phyloP scores from a whole-genome alignment of 192 early-diverging fungal genomes.

The Glomus cerebriforme region DNA sequence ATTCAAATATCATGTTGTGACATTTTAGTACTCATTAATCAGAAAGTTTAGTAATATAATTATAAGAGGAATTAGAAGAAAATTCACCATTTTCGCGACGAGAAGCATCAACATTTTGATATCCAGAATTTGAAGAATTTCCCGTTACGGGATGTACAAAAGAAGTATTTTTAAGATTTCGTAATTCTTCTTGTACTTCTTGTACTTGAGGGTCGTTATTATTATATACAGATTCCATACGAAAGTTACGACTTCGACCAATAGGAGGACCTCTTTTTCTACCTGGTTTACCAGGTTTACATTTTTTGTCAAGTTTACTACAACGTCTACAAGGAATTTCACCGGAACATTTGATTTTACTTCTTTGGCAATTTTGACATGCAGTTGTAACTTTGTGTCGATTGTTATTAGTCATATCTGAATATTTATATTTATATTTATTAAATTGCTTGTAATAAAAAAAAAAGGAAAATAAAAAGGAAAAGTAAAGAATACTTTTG shows the following conservation, averaged over 20 bases:
- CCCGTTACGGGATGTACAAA: no score
- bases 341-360: conserved; percentile 18
- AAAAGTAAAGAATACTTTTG: no score
- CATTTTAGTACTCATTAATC: no score
- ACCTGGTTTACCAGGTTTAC: conserved; percentile 7
- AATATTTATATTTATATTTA: neutral
- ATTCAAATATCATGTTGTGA: no score
- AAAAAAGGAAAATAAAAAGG: no score
- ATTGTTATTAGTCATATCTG: neutral
- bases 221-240: conserved; percentile 2
- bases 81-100: no score
- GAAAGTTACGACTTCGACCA: neutral
- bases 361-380: conserved; percentile 23
- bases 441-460: neutral
- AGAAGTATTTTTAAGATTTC: neutral
- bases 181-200: neutral
- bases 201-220: neutral
- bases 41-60: no score
- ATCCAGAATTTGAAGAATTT: no score
- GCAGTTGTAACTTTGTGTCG: conserved; percentile 22
- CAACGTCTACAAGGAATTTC: conserved; percentile 8
- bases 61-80: no score
- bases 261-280: conserved; percentile 23
- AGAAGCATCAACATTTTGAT: no score
- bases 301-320: neutral